Conservation (phyloP, 23 red algal genomes). For the Gracilariopsis chorda region DNA sequence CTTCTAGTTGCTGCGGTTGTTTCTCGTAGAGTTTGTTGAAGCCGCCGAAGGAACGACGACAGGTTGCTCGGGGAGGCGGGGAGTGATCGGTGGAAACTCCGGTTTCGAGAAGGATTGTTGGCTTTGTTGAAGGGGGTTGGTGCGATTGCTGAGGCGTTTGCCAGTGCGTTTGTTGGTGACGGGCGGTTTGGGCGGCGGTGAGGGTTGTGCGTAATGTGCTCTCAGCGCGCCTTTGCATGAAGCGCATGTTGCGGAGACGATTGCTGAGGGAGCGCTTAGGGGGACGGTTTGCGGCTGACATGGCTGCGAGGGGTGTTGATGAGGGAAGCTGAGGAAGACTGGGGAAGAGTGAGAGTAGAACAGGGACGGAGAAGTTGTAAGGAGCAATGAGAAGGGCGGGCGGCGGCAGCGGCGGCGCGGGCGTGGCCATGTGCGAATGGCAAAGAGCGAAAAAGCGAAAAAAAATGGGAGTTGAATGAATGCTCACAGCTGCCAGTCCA, state of each 20-base stretch:
- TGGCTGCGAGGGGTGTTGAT: not conserved
- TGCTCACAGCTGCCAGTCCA: conserved; percentile 5
- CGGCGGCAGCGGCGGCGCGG: not conserved
- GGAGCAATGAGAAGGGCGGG: too few relatives aligned
- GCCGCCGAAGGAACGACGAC: conserved; percentile 45
- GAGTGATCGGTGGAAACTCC: not conserved
- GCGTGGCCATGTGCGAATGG: too few relatives aligned
- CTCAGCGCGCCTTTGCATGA: conserved; percentile 53
- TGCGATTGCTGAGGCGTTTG: not conserved
- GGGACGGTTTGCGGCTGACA: not conserved
- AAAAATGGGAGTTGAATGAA: too few relatives aligned
- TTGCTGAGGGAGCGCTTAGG: conserved; percentile 14
- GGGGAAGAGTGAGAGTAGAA: too few relatives aligned
- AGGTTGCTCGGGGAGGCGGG: not conserved
- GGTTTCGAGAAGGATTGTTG: conserved; percentile 15
- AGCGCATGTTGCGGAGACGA: conserved; percentile 52
- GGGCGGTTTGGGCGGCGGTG: not conserved
- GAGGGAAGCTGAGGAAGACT: not conserved
- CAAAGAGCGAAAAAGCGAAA: too few relatives aligned
- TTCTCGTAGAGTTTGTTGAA: conserved; percentile 21
- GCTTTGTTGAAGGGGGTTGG: not conserved
- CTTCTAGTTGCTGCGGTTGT: not conserved
- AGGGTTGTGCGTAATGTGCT: conserved; percentile 2
- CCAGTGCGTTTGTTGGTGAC: conserved; percentile 24
- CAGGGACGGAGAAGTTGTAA: too few relatives aligned